Base-by-base conservation (phyloP, 2,329 filamentous ascomycete genomes). In the Aspergillus sp. region DNA sequence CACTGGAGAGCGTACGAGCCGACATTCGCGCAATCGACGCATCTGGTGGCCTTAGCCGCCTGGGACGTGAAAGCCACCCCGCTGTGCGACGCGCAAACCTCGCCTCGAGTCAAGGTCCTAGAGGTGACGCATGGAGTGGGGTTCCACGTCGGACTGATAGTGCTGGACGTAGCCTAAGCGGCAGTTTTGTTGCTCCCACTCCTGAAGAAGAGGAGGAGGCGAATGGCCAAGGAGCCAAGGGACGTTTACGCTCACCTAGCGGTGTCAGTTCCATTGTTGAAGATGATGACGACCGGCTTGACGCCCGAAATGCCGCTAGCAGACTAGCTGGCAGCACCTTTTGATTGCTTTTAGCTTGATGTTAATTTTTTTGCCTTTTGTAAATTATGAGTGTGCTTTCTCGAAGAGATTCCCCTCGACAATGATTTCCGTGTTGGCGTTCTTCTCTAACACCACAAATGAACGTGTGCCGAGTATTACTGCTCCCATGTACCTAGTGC, bases 61-160 rank as follows among this genome's bases (percentile, higher is more conserved):
- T 99, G 35, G 95, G 95, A 43, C 87, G 95, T 58, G 95, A 99
- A 76, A 81, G 90, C 15, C 91, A 96, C 72, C 93, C 95, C 2
- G 78, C 87, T 5, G 77, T 79, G 31, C 86, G 95, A 55, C 86
- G 93, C 60, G 77, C 88, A 24, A 93, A 86, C 74, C 77, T 97
- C 64, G 90, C 90, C 15, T 90, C 90, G 47, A 95, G 90, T 68
- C 95, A 99, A 76, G 95, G 95, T 0, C 93, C 95, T 50, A 96
- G 96, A 78, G 95, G 95, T n/a, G 95, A 99, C 74, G 89, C 95
- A 15, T 99, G 95, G 95, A 96, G 91, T 68, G 95, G 95, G 57
- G 92, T 97, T 27, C 91, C 93, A 37, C 85, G 95, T 61, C 85
- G 90, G 55, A 86, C 88, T 31, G 91, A 96, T 66, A 88, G 87